Evolutionary conservation across 495 filamentous ascomycete genomes (phyloP).

Genomic region (Daldinia loculata): DNA sequence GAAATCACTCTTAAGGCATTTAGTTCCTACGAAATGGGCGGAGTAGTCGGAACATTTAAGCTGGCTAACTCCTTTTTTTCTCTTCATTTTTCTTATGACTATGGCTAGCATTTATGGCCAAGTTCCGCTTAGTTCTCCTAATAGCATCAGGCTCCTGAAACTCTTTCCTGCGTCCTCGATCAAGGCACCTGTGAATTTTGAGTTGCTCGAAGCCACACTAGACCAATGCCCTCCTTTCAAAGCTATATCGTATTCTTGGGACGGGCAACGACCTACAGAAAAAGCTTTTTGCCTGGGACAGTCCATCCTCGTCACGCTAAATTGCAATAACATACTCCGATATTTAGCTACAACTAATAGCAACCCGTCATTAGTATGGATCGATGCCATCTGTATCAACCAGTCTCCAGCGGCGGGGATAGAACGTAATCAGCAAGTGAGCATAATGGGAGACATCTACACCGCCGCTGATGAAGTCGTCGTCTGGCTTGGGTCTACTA

Average conservation of each 20-base stretch:
- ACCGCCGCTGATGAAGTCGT: not conserved
- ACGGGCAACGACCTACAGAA: not conserved
- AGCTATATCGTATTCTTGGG: not conserved
- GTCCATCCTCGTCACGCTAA: not conserved
- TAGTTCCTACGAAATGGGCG: no score
- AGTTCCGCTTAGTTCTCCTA: not conserved
- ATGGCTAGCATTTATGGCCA: conserved; percentile 12
- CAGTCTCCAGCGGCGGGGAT: not conserved
- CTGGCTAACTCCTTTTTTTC: not conserved
- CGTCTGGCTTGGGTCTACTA: not conserved
- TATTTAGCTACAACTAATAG: not conserved
- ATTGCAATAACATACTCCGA: not conserved
- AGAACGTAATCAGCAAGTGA: not conserved
- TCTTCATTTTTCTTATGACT: not conserved
- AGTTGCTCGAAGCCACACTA: not conserved
- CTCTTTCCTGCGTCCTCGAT: not conserved
- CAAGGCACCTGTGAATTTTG: not conserved
- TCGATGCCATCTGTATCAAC: conserved; percentile 9
- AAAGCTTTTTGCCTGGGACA: not conserved
- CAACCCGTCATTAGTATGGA: not conserved
- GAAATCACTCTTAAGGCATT: no score
- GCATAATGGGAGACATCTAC: not conserved
- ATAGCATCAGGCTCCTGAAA: not conserved
- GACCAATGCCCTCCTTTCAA: not conserved
- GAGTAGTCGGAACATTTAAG: not conserved